A percentile compares a stretch with the other conserved stretches of the same genome.
Conservation (phyloP, 2,329 filamentous ascomycete genomes). For the Pseudocercospora pini-densiflorae region DNA sequence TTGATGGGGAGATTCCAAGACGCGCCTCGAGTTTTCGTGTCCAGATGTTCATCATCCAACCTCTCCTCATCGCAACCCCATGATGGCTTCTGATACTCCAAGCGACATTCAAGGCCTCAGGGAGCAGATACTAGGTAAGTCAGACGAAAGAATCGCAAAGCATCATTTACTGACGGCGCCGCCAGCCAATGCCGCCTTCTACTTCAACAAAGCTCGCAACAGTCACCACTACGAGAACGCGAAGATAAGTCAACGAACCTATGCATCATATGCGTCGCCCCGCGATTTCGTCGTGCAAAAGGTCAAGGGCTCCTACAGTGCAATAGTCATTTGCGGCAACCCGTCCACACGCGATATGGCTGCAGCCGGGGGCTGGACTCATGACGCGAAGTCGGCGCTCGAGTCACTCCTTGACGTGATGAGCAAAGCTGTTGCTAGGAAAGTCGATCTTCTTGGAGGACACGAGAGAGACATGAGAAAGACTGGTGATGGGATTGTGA, state of each 20-base stretch:
- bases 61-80: not conserved
- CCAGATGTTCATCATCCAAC: not conserved
- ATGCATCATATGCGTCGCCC: too few relatives aligned
- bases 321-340: not conserved
- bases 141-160: too few relatives aligned
- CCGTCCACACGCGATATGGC: not conserved
- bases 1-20: not conserved
- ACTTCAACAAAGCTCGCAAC: not conserved
- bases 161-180: not conserved
- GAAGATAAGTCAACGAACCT: too few relatives aligned
- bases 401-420: not conserved
- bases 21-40: not conserved
- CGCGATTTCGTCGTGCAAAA: not conserved
- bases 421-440: not conserved
- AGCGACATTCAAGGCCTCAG: not conserved
- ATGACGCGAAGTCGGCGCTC: not conserved
- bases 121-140: not conserved
- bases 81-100: not conserved
- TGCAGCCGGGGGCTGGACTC: not conserved
- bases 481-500: not conserved
- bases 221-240: not conserved
- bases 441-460: not conserved
- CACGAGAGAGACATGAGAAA: not conserved
- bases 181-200: not conserved
- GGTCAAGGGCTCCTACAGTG: not conserved